Base-by-base conservation (phyloP, 768 basidiomycete species). In the Xanthoconium purpureum region DNA sequence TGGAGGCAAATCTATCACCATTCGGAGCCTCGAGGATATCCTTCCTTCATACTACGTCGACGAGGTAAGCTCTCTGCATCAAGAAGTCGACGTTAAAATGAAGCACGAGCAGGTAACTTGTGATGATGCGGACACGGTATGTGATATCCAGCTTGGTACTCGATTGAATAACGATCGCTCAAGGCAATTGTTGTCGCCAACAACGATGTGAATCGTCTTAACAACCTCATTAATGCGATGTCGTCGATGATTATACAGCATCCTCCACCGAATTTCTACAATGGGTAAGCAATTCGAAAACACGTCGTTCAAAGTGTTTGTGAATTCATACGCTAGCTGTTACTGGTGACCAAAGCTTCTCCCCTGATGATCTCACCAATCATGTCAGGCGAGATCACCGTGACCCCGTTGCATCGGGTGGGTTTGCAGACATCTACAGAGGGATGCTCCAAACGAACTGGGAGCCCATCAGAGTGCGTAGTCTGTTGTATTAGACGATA, bases 371-470 rank as follows among this genome's bases (percentile, higher is more conserved):
- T 43, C 51, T 62, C 14, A 62, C 59, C 14, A 20, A 1, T 18
- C 39, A 50, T 18, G 36, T 62, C 24, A 47, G 20, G 39, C 60
- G 60, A 20, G 59, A 57, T 7, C 28, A 55, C 8, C 49, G 30
- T 7, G 61, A 62, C 36, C 61, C 61, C 10, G 49, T 57, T 17
- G 52, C 61, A 32, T 62, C 55, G 2, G 61, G 61, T 28, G 61
- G 61, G 10, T 62, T 51, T 24, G 61, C 61, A 24, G 61, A 62
- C 42, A 62, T 62, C 15, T 62, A 62, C 33, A 57, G 35, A 29
- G 61, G 60, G 18, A 52, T 53, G 48, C 55, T 62, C 14, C 48
- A 62, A 28, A 48, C n/a, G 24, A 39, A 33, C 45, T 32, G 40
- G 51, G 45, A 57, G 20, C 14, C 60, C 6, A n/a, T 44, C 3